These are phyloP conservation scores for Allium fistulosum DNA, from an alignment of 106 monocot genomes.

Conservation along the genomic window DNA sequence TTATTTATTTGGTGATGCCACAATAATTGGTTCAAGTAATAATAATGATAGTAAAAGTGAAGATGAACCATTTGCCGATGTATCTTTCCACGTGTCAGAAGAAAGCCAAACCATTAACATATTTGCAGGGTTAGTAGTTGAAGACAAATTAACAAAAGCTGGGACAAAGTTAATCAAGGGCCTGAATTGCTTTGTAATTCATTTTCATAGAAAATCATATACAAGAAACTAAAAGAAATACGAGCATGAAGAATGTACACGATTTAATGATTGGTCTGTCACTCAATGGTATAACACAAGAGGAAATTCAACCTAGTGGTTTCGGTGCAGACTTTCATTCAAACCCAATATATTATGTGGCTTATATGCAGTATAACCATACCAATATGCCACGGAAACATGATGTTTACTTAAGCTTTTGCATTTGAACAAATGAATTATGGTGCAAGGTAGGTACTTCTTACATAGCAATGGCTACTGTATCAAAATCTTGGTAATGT, in stretches of 20 bases:
- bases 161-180: constrained; percentile 7
- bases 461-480: constrained; percentile 70
- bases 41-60: constrained; percentile 20
- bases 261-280: constrained; percentile 63
- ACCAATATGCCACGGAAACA: constrained; percentile 28
- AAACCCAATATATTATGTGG: constrained; percentile 26
- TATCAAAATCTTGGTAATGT: constrained; percentile 67
- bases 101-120: constrained; percentile 48
- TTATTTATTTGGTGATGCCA: constrained; percentile 53
- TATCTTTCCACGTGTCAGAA: constrained; percentile 90
- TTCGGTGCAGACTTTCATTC: constrained; percentile 22
- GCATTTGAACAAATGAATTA: constrained; percentile 50
- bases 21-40: constrained; percentile 9
- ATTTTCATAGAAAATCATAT: constrained; percentile 17
- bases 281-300: constrained; percentile 20
- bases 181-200: constrained; percentile 54
- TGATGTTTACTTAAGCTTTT: constrained; percentile 54
- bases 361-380: constrained; percentile 29
- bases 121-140: constrained; percentile 79
- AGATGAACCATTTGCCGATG: constrained; percentile 87
- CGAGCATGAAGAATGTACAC: constrained; percentile 25
- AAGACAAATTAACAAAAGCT: constrained; percentile 22
- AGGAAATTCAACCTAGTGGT: constrained; percentile 20
- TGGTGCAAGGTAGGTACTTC: constrained; percentile 50
- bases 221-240: constrained; percentile 3